phyloP scores from a whole-genome alignment of 179 eudicot species.

The Silene coronaria region DNA sequence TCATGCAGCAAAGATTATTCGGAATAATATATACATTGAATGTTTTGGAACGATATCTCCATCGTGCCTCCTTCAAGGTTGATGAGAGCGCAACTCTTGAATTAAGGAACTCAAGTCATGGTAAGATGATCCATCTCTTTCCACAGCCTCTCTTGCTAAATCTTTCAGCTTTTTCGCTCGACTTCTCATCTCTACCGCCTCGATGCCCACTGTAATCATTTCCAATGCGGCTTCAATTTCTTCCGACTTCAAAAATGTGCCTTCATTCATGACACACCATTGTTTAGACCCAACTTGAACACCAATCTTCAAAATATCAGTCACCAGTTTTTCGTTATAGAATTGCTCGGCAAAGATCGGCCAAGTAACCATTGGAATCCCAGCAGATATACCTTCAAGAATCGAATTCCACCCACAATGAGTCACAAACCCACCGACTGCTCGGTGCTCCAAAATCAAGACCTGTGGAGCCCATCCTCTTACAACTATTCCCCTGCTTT shows the following conservation, averaged over 20 bases:
- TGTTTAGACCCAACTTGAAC: constrained; percentile 26
- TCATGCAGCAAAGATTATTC: too few species aligned
- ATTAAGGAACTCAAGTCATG: constrained; percentile 23
- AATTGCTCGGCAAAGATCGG: constrained; percentile 31
- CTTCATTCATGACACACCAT: constrained; percentile 9
- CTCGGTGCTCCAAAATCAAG: constrained; percentile 25
- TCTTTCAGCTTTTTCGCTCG: constrained; percentile 24
- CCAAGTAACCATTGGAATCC: constrained; percentile 34
- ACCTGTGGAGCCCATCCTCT: constrained; percentile 38
- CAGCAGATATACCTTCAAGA: constrained; percentile 26
- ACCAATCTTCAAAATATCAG: constrained; percentile 27
- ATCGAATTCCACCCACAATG: constrained; percentile 39
- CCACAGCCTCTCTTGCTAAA: constrained; percentile 27
- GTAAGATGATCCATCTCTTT: constrained; percentile 32
- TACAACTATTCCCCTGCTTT: constrained; percentile 24
- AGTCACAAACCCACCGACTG: constrained; percentile 30
- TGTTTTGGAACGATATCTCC: too few species aligned
- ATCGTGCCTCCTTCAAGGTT: too few species aligned
- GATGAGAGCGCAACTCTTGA: constrained; percentile 17
- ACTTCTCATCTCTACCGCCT: constrained; percentile 24
- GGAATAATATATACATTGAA: too few species aligned
- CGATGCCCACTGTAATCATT: constrained; percentile 23
- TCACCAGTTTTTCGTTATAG: constrained; percentile 27
- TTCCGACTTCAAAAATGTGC: constrained; percentile 6
- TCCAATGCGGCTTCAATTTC: constrained; percentile 19